These are phyloP conservation scores for Populus alba DNA, from an alignment of 345 rosid genomes.

Conservation along the genomic window DNA sequence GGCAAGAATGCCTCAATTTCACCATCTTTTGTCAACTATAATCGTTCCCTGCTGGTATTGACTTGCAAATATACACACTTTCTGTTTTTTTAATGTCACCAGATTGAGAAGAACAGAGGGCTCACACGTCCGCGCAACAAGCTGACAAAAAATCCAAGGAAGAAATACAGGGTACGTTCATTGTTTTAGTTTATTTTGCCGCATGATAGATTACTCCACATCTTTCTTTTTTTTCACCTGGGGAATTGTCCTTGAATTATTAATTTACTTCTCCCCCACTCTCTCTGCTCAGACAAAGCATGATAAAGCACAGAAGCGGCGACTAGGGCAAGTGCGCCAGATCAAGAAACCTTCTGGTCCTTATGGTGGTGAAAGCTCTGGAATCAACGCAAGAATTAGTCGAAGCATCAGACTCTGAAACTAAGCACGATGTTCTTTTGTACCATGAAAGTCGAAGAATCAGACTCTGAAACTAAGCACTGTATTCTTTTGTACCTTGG, in stretches of 20 bases:
- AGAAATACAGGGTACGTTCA: conserved; percentile 65
- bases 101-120: conserved; percentile 73
- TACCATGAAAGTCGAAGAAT: background rate
- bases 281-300: conserved; percentile 44
- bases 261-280: background rate
- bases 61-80: background rate
- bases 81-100: conserved; percentile 14
- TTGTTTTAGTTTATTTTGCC: background rate
- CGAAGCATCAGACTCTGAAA: conserved; percentile 48
- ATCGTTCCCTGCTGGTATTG: background rate
- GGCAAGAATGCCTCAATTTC: conserved; percentile 36
- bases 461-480: no score
- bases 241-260: background rate
- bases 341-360: conserved; percentile 48
- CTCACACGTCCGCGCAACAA: conserved; percentile 64
- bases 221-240: background rate
- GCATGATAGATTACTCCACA: background rate
- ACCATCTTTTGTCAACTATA: background rate
- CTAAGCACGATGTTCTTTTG: background rate
- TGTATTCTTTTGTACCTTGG: background rate
- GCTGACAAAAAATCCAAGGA: conserved; percentile 69
- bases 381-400: conserved; percentile 65
- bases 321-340: conserved; percentile 60
- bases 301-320: conserved; percentile 33
- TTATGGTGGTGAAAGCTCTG: conserved; percentile 69